A percentile compares a stretch with the other conserved stretches of the same genome.
These are phyloP conservation scores for Coniosporium apollinis DNA, from an alignment of 495 filamentous ascomycete genomes.

Conservation along the genomic window DNA sequence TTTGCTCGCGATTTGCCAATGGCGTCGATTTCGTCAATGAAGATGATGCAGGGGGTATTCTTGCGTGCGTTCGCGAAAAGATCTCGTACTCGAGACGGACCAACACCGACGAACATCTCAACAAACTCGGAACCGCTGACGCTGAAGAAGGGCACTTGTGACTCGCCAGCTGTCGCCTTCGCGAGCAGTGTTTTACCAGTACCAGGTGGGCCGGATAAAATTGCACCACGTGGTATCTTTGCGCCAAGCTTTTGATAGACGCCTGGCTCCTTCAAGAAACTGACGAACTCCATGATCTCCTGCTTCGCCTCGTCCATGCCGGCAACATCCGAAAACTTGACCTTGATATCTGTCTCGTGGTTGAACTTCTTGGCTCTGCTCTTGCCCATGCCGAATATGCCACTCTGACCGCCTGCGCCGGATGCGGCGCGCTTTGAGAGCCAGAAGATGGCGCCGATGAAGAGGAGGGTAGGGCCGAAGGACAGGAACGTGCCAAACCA, in stretches of 20 bases:
- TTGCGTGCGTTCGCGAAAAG: slow-evolving; percentile 89
- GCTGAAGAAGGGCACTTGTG: slow-evolving; percentile 92
- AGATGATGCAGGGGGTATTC: slow-evolving; percentile 95
- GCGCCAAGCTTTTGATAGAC: slow-evolving; percentile 85
- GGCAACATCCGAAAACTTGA: slow-evolving; percentile 92
- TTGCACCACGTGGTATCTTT: slow-evolving; percentile 93
- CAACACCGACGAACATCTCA: slow-evolving; percentile 98
- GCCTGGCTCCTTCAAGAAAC: slow-evolving; percentile 81
- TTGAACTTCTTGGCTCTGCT: slow-evolving; percentile 94
- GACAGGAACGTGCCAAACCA: slow-evolving; percentile 44
- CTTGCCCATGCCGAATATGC: slow-evolving; percentile 88
- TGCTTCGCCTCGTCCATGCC: slow-evolving; percentile 97
- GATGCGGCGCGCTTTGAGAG: slow-evolving; percentile 48
- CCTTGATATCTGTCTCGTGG: slow-evolving; percentile 87
- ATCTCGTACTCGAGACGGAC: slow-evolving; percentile 85
- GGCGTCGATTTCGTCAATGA: slow-evolving; percentile 98
- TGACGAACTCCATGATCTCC: slow-evolving; percentile 99
- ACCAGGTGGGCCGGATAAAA: slow-evolving; percentile 88
- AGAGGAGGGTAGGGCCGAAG: slow-evolving; percentile 73
- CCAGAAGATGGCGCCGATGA: slow-evolving; percentile 65
- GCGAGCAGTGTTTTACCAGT: slow-evolving; percentile 96
- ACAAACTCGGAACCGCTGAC: slow-evolving; percentile 98
- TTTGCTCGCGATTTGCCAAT: slow-evolving; percentile 81
- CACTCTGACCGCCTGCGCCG: slow-evolving; percentile 49
- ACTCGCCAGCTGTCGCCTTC: slow-evolving; percentile 95